Conservation (phyloP, 371 early-diverging fungal species). For the Mucor sp. region DNA sequence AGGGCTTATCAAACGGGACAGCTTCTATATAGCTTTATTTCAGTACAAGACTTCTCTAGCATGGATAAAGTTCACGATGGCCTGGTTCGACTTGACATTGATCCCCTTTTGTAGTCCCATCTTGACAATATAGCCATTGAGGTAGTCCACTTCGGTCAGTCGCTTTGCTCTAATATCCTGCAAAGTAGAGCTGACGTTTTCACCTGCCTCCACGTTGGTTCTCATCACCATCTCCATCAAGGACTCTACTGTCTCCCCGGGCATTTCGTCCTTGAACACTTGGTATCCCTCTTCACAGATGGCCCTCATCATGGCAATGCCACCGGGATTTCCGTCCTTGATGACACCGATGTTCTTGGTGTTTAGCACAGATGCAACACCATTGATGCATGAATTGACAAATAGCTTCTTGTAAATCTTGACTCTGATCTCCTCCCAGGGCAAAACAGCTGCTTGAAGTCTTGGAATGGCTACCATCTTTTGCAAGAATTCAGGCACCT, state of each 20-base stretch:
- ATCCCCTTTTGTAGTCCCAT: constrained; percentile 24
- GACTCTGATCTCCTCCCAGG: constrained; percentile 44
- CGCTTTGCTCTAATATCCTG: constrained; percentile 48
- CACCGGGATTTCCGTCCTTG: constrained; percentile 14
- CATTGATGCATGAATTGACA: constrained; percentile 61
- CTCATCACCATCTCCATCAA: constrained; percentile 26
- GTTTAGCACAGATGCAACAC: constrained; percentile 51
- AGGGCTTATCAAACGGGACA: not conserved
- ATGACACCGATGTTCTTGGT: constrained; percentile 47
- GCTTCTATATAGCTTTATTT: not conserved
- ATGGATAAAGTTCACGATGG: constrained; percentile 31
- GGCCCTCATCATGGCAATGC: constrained; percentile 17
- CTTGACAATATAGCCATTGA: constrained; percentile 57
- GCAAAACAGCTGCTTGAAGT: constrained; percentile 24
- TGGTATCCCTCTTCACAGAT: constrained; percentile 34
- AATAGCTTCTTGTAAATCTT: constrained; percentile 58
- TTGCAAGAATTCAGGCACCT: constrained; percentile 16
- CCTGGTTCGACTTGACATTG: constrained; percentile 17
- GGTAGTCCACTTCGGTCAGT: constrained; percentile 61
- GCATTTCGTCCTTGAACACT: constrained; percentile 31
- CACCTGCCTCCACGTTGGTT: constrained; percentile 32
- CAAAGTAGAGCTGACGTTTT: constrained; percentile 60
- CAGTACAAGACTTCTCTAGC: constrained; percentile 27
- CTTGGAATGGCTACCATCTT: constrained; percentile 27
- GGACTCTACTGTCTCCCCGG: constrained; percentile 24